Base-by-base conservation (phyloP, 2,329 filamentous ascomycete genomes). In the Zymoseptoria tritici region DNA sequence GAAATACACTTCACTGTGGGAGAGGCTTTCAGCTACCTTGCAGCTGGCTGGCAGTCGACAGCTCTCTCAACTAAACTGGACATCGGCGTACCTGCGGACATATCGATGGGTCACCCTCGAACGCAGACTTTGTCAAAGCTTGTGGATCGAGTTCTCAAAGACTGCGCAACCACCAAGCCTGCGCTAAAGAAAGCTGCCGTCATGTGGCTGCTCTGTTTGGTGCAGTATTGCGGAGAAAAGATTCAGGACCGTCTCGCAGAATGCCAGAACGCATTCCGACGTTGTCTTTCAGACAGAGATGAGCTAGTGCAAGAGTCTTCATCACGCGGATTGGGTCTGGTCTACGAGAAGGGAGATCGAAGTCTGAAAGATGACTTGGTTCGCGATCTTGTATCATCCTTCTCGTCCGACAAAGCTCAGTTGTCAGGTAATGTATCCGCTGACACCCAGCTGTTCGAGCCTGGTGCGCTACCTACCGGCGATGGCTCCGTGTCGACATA, bases 261-360 rank as follows among this genome's bases (percentile, higher is more conserved):
- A 67, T 91, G 88, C 60, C 94, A 99, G 73, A 83, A 83, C 42
- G 89, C 91, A 0, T 99, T 99, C 74, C 92, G 95, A 80, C 82
- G 87, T 24, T 86, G 97, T 29, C 81, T 99, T 11, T 88, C 87
- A 16, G 91, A 95, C 60, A 84, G 92, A 20, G 94, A 99, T 68
- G 92, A 97, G 71, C 83, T 97, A 8, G 91, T 97, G 0, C 94
- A 99, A 74, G 94, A 99, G 75, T 95, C 91, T 4, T 92, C 94
- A 3, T 96, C 93, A 0, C 83, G 93, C 60, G 94, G 94, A 0
- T 80, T 99, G 29, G 87, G 90, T n/a, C 76, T 97, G 54, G 91
- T 97, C 1, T 99, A 97, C 72, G 92, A 97, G 69, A 91, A 91
- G 72, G 94, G 94, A 1, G 90, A 96, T 68, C 82, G 87, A 26